A percentile compares a stretch with the other conserved stretches of the same genome.
Evolutionary conservation across 1,139 yeast species (phyloP).

Genomic region (Spathaspora sp.): DNA sequence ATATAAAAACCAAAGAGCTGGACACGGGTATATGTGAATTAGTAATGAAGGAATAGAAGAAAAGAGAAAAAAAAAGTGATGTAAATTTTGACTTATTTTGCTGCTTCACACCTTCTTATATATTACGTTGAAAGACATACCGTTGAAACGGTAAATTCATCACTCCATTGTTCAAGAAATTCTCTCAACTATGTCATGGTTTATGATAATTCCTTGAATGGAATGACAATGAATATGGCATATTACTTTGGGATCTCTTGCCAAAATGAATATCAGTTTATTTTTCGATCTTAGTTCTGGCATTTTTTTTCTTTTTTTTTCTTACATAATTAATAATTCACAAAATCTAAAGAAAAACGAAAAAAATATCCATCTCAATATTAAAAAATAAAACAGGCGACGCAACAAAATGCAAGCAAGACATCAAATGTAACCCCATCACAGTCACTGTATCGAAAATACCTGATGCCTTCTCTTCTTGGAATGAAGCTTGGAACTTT

Average conservation of each 20-base stretch:
- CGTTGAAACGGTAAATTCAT: background rate
- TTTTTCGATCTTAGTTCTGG: background rate
- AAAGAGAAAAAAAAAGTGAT: background rate
- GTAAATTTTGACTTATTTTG: background rate
- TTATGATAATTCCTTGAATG: background rate
- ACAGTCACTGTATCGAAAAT: background rate
- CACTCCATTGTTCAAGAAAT: background rate
- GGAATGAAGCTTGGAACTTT: background rate
- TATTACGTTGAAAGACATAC: background rate
- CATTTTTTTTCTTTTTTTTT: too few relatives aligned
- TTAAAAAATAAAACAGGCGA: background rate
- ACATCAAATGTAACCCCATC: slow-evolving; percentile 1
- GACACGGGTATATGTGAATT: background rate
- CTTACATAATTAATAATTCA: background rate
- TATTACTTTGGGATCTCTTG: background rate
- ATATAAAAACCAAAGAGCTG: background rate
- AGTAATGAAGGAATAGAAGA: background rate
- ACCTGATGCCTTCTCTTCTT: background rate
- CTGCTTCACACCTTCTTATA: background rate
- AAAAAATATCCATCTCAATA: background rate
- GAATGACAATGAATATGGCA: background rate
- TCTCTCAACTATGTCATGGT: background rate
- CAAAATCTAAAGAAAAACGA: background rate
- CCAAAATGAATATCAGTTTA: background rate
- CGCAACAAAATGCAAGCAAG: background rate